Base-by-base conservation (phyloP, 805 yeast genomes). In the Metschnikowia henanensis region DNA sequence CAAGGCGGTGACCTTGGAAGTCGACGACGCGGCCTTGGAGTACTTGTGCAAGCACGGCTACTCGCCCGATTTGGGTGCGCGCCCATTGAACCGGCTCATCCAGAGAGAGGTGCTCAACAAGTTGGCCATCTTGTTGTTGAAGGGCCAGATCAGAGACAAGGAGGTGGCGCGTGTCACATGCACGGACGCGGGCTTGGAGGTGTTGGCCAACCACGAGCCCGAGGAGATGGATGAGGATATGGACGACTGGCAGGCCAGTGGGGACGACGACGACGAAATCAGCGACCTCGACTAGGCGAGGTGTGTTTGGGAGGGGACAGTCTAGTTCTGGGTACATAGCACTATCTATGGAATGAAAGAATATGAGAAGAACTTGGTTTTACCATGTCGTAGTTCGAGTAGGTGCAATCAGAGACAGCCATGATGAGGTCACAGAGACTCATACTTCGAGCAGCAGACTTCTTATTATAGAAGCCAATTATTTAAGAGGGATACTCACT, bases 11-110 rank as follows among this genome's bases (percentile, higher is more conserved):
- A 74, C 75, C 23, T 77, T 94, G 58, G 79, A 83, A 22, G 79
- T 92, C n/a, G 81, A 83, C 41, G 81, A 79, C 35, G 81, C 73
- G 8, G 96, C 97, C 3, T 70, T 86, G 56, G 90, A 86, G 40
- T 94, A 83, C 75, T 72, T 94, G 53, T 83, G 95, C 55, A 79
- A 76, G 57, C 71, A 88, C 56, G 99, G 99, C 38, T 94, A 91
- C 70, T 88, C 96, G 20, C 77, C 84, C 45, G 96, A 92, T 64
- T 73, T 94, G 65, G 99, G 99, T 70, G 99, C 99, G 6, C 80
- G 99, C 64, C 99, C 99, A 46, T 78, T 94, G 70, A 87, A 87
- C 73, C 81, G 98, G 58, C 77, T 94, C 57, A 92, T 94, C 53
- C 97, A 94, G 66, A 78, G 76, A 50, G 94, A 90, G 64, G 77